A percentile compares a stretch with the other conserved stretches of the same genome.
Evolutionary conservation across 2,329 filamentous ascomycete genomes (phyloP).

Genomic region (Aaosphaeria arxii): DNA sequence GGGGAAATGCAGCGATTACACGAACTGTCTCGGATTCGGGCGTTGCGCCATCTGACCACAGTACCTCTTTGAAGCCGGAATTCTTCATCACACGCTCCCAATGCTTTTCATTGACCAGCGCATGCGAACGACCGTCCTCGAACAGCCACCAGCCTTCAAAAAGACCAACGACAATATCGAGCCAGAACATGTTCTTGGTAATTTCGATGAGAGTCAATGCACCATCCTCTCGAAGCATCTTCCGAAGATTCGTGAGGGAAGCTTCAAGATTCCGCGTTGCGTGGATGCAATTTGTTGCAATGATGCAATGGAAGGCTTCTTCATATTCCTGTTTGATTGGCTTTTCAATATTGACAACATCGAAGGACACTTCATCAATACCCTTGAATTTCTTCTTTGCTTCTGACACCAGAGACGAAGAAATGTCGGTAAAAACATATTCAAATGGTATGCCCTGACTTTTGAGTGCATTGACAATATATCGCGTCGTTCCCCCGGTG

Average conservation of each 20-base stretch:
- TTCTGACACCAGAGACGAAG: slow-evolving; percentile 4
- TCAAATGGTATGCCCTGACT: slow-evolving; percentile 20
- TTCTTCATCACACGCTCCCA: slow-evolving; percentile 18
- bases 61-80: slow-evolving; percentile 16
- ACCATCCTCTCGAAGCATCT: slow-evolving; percentile 40
- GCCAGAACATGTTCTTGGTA: slow-evolving; percentile 21
- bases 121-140: slow-evolving; percentile 29
- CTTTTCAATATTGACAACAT: slow-evolving; percentile 13
- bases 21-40: slow-evolving; percentile 7
- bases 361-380: slow-evolving; percentile 4
- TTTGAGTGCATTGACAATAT: not conserved
- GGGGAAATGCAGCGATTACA: slow-evolving; percentile 6
- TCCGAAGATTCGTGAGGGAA: slow-evolving; percentile 18
- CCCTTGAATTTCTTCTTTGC: slow-evolving; percentile 4
- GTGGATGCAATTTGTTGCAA: slow-evolving; percentile 14
- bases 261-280: slow-evolving; percentile 6
- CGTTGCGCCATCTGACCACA: slow-evolving; percentile 18
- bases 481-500: not conserved
- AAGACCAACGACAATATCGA: slow-evolving; percentile 37
- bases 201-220: slow-evolving; percentile 45
- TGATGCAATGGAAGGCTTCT: slow-evolving; percentile 13
- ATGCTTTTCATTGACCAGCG: slow-evolving; percentile 5
- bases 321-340: slow-evolving; percentile 9
- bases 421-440: slow-evolving; percentile 17
- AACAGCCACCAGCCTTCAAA: slow-evolving; percentile 43